Evolutionary conservation across 441 rosid genomes (phyloP), one percentile per base, ranked within the genome.

Genomic region (Erodium texanum): DNA sequence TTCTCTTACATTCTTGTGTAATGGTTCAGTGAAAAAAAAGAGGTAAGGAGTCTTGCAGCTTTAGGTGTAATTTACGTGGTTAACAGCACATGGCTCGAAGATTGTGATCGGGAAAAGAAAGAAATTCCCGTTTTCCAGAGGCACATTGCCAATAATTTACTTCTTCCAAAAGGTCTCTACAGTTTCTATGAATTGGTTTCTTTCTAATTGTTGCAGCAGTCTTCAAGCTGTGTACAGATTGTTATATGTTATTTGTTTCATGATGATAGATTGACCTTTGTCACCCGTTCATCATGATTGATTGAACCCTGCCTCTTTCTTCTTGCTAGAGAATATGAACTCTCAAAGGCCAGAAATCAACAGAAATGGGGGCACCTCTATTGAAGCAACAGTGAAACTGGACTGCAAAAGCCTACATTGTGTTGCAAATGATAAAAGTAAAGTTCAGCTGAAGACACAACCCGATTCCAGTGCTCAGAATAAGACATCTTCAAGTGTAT

Each of bases 21-120:
- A 70, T 73, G 68, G 80, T 64, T 45, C 80, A 96, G 99, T 73
- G 97, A 89, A 77, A 96, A 90, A 81, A 90, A 79, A 75, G 93
- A 88, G 74, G 84, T 86, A 15, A 86, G 99, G 70, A 78, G 84
- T 75, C 81, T 90, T 83, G 94, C 96, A 65, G 88, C 98, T 65
- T 85, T 85, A 23, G 97, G 99, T 71, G 86, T 87, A 71, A 85
- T 93, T 77, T 78, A 86, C 71, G 96, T 89, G 81, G 97, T 96
- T 66, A 83, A 82, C 76, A 75, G 83, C 72, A 81, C 76, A 65
- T 96, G 99, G 99, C 97, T 95, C 78, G 91, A 92, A 83, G 98
- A 92, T 74, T 92, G 99, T 81, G 81, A 82, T 74, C 81, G 79
- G 65, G 84, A 84, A 80, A 87, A 79, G 86, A 89, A 81, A 82